Conservation (phyloP, 2,329 filamentous ascomycete species). For the Didymella segeticola region DNA sequence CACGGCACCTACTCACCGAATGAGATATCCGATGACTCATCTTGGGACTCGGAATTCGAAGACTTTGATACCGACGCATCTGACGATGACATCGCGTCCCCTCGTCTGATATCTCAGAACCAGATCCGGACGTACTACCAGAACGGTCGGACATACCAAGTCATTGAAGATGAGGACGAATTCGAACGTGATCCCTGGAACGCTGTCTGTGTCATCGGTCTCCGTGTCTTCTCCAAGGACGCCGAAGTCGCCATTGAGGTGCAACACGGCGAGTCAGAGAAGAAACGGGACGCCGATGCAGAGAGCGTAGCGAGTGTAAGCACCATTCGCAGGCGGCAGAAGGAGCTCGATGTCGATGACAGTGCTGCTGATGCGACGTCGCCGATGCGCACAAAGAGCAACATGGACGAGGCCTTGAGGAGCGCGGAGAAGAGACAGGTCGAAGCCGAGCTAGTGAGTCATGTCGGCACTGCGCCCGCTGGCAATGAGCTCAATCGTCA, state of each 20-base stretch:
- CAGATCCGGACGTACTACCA: constrained; percentile 23
- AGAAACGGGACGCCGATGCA: constrained; percentile 32
- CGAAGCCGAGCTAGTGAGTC: constrained; percentile 24
- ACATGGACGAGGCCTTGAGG: constrained; percentile 36
- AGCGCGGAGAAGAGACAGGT: constrained; percentile 18
- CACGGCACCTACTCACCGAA: constrained; percentile 37
- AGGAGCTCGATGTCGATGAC: constrained; percentile 51
- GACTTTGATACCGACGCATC: constrained; percentile 42
- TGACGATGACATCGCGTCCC: constrained; percentile 27
- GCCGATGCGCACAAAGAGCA: constrained; percentile 40
- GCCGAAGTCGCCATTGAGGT: constrained; percentile 60
- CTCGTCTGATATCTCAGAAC: constrained; percentile 11
- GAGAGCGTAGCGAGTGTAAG: constrained; percentile 29
- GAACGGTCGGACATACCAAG: constrained; percentile 29
- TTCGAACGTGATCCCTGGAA: constrained; percentile 64
- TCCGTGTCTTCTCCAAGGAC: constrained; percentile 64
- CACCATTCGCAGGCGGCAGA: constrained; percentile 34
- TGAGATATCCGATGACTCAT: constrained; percentile 46
- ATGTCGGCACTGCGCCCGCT: constrained; percentile 40
- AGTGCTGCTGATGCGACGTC: constrained; percentile 50
- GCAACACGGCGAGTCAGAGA: constrained; percentile 47
- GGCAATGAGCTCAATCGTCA: constrained; percentile 36
- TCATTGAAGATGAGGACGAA: constrained; percentile 50
- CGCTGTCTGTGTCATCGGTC: constrained; percentile 65
- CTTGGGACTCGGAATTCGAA: constrained; percentile 52